These are phyloP conservation scores for Alternaria triticina DNA, from an alignment of 2,329 filamentous ascomycete species.

Conservation along the genomic window DNA sequence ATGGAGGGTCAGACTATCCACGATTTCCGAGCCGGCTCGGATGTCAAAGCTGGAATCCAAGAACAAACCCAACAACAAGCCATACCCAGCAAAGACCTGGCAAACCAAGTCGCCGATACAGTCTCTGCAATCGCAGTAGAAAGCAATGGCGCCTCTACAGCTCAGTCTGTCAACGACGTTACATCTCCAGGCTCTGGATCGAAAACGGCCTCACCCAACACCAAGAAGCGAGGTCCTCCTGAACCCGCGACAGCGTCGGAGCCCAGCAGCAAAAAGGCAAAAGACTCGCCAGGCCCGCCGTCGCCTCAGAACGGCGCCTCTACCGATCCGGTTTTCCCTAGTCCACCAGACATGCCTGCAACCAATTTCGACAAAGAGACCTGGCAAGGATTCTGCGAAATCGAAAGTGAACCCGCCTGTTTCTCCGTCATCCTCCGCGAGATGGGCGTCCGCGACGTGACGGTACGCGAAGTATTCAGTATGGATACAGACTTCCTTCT, in stretches of 20 bases:
- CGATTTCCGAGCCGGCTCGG: not conserved
- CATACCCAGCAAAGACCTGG: not conserved
- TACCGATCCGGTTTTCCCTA: slow-evolving; percentile 16
- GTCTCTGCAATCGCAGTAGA: not conserved
- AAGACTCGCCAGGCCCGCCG: slow-evolving; percentile 6
- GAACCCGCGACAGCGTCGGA: slow-evolving; percentile 10
- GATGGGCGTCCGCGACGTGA: slow-evolving; percentile 75
- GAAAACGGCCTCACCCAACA: slow-evolving; percentile 4
- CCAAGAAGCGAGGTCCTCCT: slow-evolving; percentile 24
- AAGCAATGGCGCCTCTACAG: not conserved
- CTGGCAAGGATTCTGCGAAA: slow-evolving; percentile 79
- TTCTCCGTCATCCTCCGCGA: slow-evolving; percentile 86
- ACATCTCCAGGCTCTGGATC: not conserved
- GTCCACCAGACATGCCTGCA: slow-evolving; percentile 40
- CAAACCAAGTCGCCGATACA: not conserved
- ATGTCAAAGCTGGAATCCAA: not conserved
- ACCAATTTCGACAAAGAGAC: slow-evolving; percentile 48
- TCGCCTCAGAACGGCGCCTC: not conserved
- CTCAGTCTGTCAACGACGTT: not conserved
- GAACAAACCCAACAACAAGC: slow-evolving; percentile 5
- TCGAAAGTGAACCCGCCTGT: slow-evolving; percentile 86
- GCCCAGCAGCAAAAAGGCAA: slow-evolving; percentile 25
- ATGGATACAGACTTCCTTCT: slow-evolving; percentile 60
- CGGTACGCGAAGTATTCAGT: slow-evolving; percentile 76
- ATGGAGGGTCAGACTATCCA: not conserved